phyloP scores from a whole-genome alignment of 73 alveolate genomes.

The Tetrahymena malaccensis region DNA sequence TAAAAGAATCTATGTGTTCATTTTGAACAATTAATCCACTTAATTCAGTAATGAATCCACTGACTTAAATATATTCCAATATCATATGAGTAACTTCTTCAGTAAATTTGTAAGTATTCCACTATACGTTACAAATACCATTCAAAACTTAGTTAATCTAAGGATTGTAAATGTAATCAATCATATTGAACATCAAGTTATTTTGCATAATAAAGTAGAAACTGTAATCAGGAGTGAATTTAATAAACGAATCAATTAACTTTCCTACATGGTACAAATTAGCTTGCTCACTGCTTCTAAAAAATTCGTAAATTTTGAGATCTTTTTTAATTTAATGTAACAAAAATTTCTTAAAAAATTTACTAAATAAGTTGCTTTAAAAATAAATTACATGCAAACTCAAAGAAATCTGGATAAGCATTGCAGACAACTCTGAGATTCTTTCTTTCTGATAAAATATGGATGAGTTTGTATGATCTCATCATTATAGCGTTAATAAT shows the following conservation, averaged over 20 bases:
- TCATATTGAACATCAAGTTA: background rate
- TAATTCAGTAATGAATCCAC: background rate
- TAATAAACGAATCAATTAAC: background rate
- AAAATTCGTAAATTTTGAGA: background rate
- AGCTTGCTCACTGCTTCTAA: background rate
- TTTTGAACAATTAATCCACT: background rate
- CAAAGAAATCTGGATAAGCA: background rate
- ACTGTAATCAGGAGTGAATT: background rate
- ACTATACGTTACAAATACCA: background rate
- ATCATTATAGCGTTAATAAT: background rate
- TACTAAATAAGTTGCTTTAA: background rate
- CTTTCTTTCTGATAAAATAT: background rate
- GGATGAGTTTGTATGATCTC: background rate
- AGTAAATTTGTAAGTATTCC: background rate
- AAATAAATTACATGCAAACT: background rate
- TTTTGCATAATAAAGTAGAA: background rate
- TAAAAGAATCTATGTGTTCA: background rate
- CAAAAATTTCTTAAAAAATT: background rate
- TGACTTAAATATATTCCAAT: background rate
- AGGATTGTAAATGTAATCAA: background rate
- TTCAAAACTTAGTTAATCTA: background rate
- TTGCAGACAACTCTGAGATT: background rate
- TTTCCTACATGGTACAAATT: background rate
- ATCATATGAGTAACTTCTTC: background rate
- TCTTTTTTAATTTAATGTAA: background rate